Percentiles rank a stretch among this genome's conserved stretches.
These are phyloP conservation scores for Syncephalastrum racemosum DNA, from an alignment of 371 early-diverging fungal genomes.

Conservation along the genomic window DNA sequence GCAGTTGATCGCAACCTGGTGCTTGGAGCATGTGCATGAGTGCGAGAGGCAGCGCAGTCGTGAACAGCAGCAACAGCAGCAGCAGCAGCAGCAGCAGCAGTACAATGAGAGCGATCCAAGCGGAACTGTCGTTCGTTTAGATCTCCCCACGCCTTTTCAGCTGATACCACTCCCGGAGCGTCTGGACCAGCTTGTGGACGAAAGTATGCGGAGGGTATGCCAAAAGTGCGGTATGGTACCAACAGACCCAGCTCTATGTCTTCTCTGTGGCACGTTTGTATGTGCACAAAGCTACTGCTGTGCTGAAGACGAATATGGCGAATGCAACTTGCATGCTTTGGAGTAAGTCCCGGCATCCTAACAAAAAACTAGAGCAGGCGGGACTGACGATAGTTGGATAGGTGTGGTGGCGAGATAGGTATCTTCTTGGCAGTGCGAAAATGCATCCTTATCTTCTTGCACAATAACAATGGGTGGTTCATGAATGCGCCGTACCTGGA, in stretches of 20 bases:
- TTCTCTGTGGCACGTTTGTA: slow-evolving; percentile 90
- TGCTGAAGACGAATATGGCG: slow-evolving; percentile 83
- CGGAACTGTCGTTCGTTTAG: slow-evolving; percentile 29
- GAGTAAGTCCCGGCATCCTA: slow-evolving; percentile 64
- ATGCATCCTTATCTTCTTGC: slow-evolving; percentile 75
- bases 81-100: slow-evolving; percentile 3
- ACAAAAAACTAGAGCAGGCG: neutral
- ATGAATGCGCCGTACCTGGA: slow-evolving; percentile 92
- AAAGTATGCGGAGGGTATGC: slow-evolving; percentile 75
- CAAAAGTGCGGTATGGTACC: slow-evolving; percentile 83
- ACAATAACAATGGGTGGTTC: slow-evolving; percentile 85
- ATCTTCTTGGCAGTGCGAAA: slow-evolving; percentile 82
- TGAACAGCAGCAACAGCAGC: slow-evolving; percentile 15
- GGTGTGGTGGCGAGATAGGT: slow-evolving; percentile 89
- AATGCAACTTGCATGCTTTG: slow-evolving; percentile 86
- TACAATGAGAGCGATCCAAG: no score
- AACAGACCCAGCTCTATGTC: slow-evolving; percentile 86
- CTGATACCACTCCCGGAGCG: slow-evolving; percentile 79
- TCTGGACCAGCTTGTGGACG: slow-evolving; percentile 83
- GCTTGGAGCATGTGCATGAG: slow-evolving; percentile 32
- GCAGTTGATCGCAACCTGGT: slow-evolving; percentile 35
- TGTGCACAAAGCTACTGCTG: slow-evolving; percentile 94
- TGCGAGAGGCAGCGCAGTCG: slow-evolving; percentile 18
- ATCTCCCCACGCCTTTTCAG: slow-evolving; percentile 60
- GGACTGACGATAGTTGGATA: slow-evolving; percentile 22